phyloP scores from a whole-genome alignment of 2,329 filamentous ascomycete genomes.

The Pestalotiopsis sp. region DNA sequence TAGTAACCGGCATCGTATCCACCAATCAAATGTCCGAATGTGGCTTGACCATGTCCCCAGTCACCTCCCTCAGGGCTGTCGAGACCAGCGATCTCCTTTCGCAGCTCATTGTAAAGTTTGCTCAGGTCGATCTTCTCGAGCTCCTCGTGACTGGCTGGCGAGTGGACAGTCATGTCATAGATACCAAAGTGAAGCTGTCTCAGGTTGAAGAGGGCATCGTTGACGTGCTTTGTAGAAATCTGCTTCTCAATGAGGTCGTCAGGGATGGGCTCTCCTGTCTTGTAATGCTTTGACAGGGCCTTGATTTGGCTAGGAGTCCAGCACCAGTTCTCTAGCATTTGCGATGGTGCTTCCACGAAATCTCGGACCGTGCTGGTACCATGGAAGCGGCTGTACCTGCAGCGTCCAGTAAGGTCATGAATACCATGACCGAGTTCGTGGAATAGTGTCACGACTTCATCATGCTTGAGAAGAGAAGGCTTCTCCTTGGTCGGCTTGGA shows the following conservation, averaged over 20 bases:
- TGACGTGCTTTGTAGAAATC: constrained; percentile 78
- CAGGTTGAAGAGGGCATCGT: constrained; percentile 77
- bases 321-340: constrained; percentile 79
- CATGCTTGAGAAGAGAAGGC: constrained; percentile 79
- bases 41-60: constrained; percentile 79
- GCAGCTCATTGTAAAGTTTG: constrained; percentile 71
- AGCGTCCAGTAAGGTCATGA: constrained; percentile 67
- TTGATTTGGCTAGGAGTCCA: constrained; percentile 69
- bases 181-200: constrained; percentile 80
- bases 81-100: constrained; percentile 71
- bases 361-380: constrained; percentile 68
- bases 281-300: constrained; percentile 73
- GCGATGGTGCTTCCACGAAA: constrained; percentile 72
- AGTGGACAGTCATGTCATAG: constrained; percentile 83
- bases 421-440: constrained; percentile 76
- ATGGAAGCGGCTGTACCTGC: constrained; percentile 67
- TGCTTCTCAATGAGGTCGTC: constrained; percentile 75
- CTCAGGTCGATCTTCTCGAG: constrained; percentile 67
- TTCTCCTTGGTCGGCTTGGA: constrained; percentile 78
- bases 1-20: constrained; percentile 89
- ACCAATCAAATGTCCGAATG: constrained; percentile 80
- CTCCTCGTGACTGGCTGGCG: constrained; percentile 69
- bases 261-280: constrained; percentile 70
- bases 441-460: constrained; percentile 82
- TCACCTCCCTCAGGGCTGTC: constrained; percentile 72